Conservation (phyloP, 2,329 filamentous ascomycete species). For the Diaporthe sp. region DNA sequence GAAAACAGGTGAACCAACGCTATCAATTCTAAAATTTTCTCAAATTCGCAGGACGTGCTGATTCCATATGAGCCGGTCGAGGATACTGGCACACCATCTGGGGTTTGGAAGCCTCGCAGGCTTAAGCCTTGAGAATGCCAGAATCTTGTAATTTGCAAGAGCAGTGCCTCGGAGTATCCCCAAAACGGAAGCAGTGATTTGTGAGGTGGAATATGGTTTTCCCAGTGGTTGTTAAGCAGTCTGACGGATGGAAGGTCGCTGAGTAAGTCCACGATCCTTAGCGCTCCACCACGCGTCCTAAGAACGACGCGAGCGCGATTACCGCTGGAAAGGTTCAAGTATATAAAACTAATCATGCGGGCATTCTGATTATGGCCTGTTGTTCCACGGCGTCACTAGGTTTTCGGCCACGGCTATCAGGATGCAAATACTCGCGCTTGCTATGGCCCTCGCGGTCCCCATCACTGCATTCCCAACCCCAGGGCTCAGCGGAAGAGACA, state of each 20-base stretch:
- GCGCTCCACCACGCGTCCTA: background rate
- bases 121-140: background rate
- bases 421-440: background rate
- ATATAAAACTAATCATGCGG: background rate
- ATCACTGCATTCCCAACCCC: background rate
- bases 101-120: background rate
- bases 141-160: background rate
- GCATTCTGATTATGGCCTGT: background rate
- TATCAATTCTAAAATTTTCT: background rate
- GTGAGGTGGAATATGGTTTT: background rate
- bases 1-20: background rate
- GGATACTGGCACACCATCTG: background rate
- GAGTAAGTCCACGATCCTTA: background rate
- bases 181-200: background rate
- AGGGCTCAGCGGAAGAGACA: background rate
- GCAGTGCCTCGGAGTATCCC: background rate
- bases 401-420: background rate
- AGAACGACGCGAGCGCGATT: background rate
- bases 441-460: background rate
- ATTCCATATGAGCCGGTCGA: background rate
- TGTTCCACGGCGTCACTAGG: background rate
- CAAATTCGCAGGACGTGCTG: background rate
- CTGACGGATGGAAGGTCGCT: slow-evolving; percentile 6
- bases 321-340: too few relatives aligned
- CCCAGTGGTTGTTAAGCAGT: background rate